phyloP scores from a whole-genome alignment of 768 basidiomycete genomes.

The Nidula microcarpa region DNA sequence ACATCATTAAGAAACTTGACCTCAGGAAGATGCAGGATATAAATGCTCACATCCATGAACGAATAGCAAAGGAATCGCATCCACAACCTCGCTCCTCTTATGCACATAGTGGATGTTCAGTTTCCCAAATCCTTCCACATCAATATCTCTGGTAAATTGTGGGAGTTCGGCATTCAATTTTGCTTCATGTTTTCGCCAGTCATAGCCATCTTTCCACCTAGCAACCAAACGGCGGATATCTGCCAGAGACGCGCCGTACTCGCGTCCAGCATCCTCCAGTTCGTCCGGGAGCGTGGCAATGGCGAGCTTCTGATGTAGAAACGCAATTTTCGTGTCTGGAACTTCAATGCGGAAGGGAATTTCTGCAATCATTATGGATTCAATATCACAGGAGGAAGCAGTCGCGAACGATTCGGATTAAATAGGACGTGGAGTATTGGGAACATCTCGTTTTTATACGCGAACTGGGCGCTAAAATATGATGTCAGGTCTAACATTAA shows the following conservation, averaged over 20 bases:
- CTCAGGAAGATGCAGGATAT: background rate
- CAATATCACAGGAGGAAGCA: too few species aligned
- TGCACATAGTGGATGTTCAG: conserved; percentile 57
- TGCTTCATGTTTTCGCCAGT: conserved; percentile 54
- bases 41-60: conserved; percentile 50
- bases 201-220: conserved; percentile 50
- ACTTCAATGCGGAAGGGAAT: conserved; percentile 45
- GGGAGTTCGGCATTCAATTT: conserved; percentile 48
- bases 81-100: conserved; percentile 35
- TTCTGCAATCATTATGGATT: conserved; percentile 9
- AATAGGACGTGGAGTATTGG: too few species aligned
- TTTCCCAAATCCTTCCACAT: conserved; percentile 40
- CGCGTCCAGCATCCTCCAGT: conserved; percentile 44
- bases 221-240: conserved; percentile 46
- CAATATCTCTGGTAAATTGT: conserved; percentile 52
- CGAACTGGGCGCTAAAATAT: too few species aligned
- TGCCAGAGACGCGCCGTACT: conserved; percentile 50
- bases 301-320: conserved; percentile 43
- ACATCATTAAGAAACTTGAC: background rate
- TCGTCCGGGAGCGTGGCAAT: conserved; percentile 55
- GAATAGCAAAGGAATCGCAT: conserved; percentile 58
- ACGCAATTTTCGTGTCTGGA: conserved; percentile 33
- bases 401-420: too few species aligned
- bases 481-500: too few species aligned
- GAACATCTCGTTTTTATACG: too few species aligned